Evolutionary conservation across 306 rosid species (phyloP).

Genomic region (Abrus precatorius): DNA sequence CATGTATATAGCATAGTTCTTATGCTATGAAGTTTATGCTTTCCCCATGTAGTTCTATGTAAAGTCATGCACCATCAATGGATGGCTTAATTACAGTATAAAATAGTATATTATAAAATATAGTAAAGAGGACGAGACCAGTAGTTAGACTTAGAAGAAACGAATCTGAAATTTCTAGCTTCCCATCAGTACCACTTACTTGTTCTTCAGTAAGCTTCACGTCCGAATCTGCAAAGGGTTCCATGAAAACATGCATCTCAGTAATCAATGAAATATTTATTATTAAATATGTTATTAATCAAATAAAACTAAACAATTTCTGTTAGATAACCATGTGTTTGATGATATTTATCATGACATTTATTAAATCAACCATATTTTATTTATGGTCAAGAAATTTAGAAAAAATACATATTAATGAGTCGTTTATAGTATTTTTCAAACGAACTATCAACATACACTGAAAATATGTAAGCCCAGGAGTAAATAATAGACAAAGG

Average conservation of each 20-base stretch:
- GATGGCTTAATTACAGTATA: conserved; percentile 76
- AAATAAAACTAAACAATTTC: too few relatives aligned
- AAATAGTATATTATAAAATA: conserved; percentile 77
- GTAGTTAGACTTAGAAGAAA: conserved; percentile 59
- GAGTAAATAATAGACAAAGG: too few relatives aligned
- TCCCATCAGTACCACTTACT: conserved; percentile 39
- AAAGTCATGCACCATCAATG: conserved; percentile 58
- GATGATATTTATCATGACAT: too few relatives aligned
- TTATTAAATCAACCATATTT: too few relatives aligned
- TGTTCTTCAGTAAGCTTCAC: conserved; percentile 49
- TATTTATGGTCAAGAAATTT: too few relatives aligned
- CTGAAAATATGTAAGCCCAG: too few relatives aligned
- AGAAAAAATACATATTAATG: too few relatives aligned
- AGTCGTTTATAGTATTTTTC: neutral
- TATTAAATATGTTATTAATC: too few relatives aligned
- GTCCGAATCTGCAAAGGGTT: conserved; percentile 62
- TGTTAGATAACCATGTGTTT: too few relatives aligned
- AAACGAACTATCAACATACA: neutral
- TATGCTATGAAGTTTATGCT: neutral
- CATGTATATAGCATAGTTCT: conserved; percentile 19
- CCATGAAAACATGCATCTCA: neutral
- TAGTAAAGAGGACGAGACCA: conserved; percentile 67
- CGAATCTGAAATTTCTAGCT: conserved; percentile 63
- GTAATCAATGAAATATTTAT: too few relatives aligned
- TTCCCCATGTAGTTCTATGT: neutral